phyloP scores from a whole-genome alignment of 495 filamentous ascomycete genomes.

The Hyaloscypha finlandica region DNA sequence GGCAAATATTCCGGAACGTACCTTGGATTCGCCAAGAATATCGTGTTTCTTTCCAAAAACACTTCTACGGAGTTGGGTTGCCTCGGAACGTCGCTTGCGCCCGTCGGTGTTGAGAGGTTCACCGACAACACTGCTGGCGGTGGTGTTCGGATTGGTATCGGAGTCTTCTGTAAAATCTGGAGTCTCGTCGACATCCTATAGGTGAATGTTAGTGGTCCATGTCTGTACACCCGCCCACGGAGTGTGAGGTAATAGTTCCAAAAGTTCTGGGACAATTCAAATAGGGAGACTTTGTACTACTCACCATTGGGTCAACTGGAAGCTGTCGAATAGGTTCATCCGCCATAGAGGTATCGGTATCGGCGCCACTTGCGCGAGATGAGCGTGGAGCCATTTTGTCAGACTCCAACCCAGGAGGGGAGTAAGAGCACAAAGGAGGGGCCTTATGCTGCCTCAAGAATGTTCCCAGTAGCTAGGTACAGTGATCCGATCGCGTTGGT shows the following conservation, averaged over 20 bases:
- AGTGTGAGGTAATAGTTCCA: not conserved
- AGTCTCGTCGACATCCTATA: conserved; percentile 73
- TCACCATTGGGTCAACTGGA: conserved; percentile 49
- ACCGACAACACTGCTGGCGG: conserved; percentile 82
- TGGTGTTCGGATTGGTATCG: conserved; percentile 90
- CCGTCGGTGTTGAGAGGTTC: conserved; percentile 69
- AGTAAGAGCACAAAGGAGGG: conserved; percentile 13
- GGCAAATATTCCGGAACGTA: conserved; percentile 40
- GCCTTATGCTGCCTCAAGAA: conserved; percentile 15
- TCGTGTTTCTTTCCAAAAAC: conserved; percentile 95
- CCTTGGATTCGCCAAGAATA: conserved; percentile 85
- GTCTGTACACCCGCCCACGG: conserved; percentile 19
- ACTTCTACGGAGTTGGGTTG: conserved; percentile 81
- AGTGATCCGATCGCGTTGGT: conserved; percentile 24
- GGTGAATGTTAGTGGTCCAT: conserved; percentile 8
- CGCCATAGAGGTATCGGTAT: conserved; percentile 58
- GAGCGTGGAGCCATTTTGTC: conserved; percentile 60
- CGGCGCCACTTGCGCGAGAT: conserved; percentile 45
- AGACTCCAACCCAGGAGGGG: conserved; percentile 15
- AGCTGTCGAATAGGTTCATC: conserved; percentile 47
- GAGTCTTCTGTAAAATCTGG: conserved; percentile 90
- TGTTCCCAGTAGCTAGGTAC: not conserved
- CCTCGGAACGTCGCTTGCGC: conserved; percentile 80
- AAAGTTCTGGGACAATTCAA: not conserved
- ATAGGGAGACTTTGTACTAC: conserved; percentile 17